A percentile compares a stretch with the other conserved stretches of the same genome.
These are phyloP conservation scores for Hypoxylon sp. DNA, from an alignment of 2,329 filamentous ascomycete species.

Conservation along the genomic window DNA sequence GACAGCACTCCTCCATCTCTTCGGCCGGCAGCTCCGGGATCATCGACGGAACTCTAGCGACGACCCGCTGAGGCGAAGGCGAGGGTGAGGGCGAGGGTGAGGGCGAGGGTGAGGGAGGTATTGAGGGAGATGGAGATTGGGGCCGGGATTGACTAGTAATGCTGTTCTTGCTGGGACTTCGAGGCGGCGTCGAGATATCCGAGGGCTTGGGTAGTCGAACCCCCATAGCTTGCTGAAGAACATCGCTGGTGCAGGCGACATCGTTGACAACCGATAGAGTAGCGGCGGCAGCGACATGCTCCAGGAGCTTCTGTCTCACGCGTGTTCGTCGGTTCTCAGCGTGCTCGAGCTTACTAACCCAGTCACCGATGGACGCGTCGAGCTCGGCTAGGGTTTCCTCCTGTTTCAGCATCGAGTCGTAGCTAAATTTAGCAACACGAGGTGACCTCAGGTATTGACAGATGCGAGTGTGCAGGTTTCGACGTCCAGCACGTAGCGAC, in stretches of 20 bases:
- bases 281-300: constrained; percentile 78
- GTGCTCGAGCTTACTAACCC: constrained; percentile 80
- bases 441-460: constrained; percentile 79
- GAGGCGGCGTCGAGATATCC: constrained; percentile 64
- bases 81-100: constrained; percentile 53
- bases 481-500: constrained; percentile 76
- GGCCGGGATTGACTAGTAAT: constrained; percentile 44
- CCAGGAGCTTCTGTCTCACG: constrained; percentile 80
- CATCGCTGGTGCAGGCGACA: constrained; percentile 49
- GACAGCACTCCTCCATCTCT: constrained; percentile 51
- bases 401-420: constrained; percentile 79
- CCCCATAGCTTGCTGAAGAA: constrained; percentile 53
- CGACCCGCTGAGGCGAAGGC: constrained; percentile 59
- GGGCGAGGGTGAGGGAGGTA: constrained; percentile 59
- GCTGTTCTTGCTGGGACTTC: constrained; percentile 61
- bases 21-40: constrained; percentile 61
- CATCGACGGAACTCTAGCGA: constrained; percentile 63
- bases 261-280: constrained; percentile 54
- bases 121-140: constrained; percentile 49
- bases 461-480: constrained; percentile 78
- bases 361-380: constrained; percentile 80
- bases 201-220: constrained; percentile 49
- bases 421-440: constrained; percentile 73
- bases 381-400: constrained; percentile 81
- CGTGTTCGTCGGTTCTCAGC: constrained; percentile 79